Evolutionary conservation across 345 rosid genomes (phyloP).

Genomic region (Ceriops decandra): DNA sequence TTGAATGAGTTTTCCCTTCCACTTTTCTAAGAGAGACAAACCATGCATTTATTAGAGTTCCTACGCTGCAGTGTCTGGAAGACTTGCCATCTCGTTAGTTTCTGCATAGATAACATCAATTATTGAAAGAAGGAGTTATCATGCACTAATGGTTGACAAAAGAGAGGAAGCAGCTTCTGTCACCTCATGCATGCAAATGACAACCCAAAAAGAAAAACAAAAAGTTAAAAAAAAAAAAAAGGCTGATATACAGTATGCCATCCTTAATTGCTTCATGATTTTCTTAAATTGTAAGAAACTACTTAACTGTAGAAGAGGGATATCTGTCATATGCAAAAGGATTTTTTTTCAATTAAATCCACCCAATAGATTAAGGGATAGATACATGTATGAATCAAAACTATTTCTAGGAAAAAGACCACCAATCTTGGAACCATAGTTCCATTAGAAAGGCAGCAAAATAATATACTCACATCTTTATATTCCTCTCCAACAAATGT

Average conservation of each 20-base stretch:
- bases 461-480: conserved; percentile 49
- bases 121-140: background rate
- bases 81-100: conserved; percentile 45
- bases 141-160: background rate
- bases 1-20: background rate
- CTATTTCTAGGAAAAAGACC: background rate
- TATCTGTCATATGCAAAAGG: too few relatives aligned
- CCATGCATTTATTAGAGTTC: conserved; percentile 53
- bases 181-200: background rate
- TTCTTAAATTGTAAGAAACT: too few relatives aligned
- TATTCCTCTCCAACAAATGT: conserved; percentile 43
- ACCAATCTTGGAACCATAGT: background rate
- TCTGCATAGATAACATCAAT: conserved; percentile 40
- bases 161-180: background rate
- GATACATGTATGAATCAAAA: background rate
- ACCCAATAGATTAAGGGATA: too few relatives aligned
- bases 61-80: conserved; percentile 26
- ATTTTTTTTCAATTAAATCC: too few relatives aligned
- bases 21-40: conserved; percentile 25
- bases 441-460: background rate
- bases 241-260: too few relatives aligned
- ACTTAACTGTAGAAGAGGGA: too few relatives aligned
- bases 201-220: background rate
- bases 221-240: background rate
- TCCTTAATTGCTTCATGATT: too few relatives aligned